Base-by-base conservation (phyloP, 2,329 filamentous ascomycete genomes). In the Nigrospora osmanthi region DNA sequence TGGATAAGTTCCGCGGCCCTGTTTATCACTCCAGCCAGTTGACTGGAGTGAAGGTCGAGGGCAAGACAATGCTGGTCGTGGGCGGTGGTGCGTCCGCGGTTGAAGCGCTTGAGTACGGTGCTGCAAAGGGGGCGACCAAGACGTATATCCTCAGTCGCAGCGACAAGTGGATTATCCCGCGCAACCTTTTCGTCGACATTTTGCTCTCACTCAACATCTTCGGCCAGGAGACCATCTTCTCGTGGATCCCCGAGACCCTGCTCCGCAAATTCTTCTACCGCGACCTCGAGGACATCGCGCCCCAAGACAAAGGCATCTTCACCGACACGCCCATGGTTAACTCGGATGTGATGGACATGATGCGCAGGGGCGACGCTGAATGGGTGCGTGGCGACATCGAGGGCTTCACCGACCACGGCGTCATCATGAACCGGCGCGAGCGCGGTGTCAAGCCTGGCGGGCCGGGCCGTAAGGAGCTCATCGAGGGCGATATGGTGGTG, bases 241-340 rank as follows among this genome's bases (percentile, higher is more conserved):
- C 84, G 1, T 88, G 81, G 72, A 83, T 95, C 35, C 88, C 89
- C 0, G 88, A 94, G 61, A 72, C 72, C 38, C 66, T 94, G 1
- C 75, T 94, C 0, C 81, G 80, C 49, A 79, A 83, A 50, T 76
- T 91, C 68, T 94, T 94, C 69, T 94, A 94, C 60, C 79, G 87
- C 14, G 88, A 93, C 54, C 74, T 94, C 3, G 68, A 82, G 54
- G 81, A 89, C 52, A 73, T 94, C 6, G 78, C 86, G 0, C 88
- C 88, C 0, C 67, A 76, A 2, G 70, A 76, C 23, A 82, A 83
- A 56, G 87, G 87, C 10, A 67, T 93, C n/a, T 94, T 89, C 61
- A 89, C 76, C 28, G 84, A 87, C 42, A 94, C 88, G 0, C 88
- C 88, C 1, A 91, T 93, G 86, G 86, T 93, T 19, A 94, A 93